A percentile compares a stretch with the other conserved stretches of the same genome.
Conservation (phyloP, 805 yeast genomes). For the Zygosaccharomyces pseudorouxii region DNA sequence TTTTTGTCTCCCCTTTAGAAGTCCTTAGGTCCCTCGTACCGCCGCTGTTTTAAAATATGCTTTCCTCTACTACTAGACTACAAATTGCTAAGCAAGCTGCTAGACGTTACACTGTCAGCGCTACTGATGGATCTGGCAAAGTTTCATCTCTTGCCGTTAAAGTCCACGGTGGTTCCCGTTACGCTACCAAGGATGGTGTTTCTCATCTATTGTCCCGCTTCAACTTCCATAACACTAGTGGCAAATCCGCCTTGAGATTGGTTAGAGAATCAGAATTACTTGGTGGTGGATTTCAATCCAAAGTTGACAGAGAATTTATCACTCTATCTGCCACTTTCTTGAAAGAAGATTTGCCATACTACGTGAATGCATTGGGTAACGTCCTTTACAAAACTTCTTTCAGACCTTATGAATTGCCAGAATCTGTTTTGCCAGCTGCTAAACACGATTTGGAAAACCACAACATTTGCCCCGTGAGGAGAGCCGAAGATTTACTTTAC, state of each 20-base stretch:
- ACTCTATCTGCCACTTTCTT: slow-evolving; percentile 77
- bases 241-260: slow-evolving; percentile 85
- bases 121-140: slow-evolving; percentile 58
- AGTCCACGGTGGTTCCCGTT: slow-evolving; percentile 83
- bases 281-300: slow-evolving; percentile 73
- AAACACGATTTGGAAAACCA: slow-evolving; percentile 56
- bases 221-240: slow-evolving; percentile 74
- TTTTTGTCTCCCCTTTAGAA: neutral
- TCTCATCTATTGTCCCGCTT: slow-evolving; percentile 82
- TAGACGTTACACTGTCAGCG: slow-evolving; percentile 41
- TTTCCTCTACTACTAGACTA: slow-evolving; percentile 15
- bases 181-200: slow-evolving; percentile 64
- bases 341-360: slow-evolving; percentile 86
- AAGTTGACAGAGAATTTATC: slow-evolving; percentile 78
- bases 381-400: slow-evolving; percentile 64
- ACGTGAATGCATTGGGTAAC: slow-evolving; percentile 77
- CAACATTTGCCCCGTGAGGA: slow-evolving; percentile 45
- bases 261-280: slow-evolving; percentile 92
- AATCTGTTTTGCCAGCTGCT: slow-evolving; percentile 78
- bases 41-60: slow-evolving; percentile 1
- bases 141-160: slow-evolving; percentile 75
- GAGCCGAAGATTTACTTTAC: slow-evolving; percentile 75
- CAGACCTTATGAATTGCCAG: slow-evolving; percentile 79
- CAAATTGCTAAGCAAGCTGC: slow-evolving; percentile 26
- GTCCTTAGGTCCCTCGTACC: neutral